Evolutionary conservation across 2,329 filamentous ascomycete genomes (phyloP).

Genomic region (Claviceps cyperi): DNA sequence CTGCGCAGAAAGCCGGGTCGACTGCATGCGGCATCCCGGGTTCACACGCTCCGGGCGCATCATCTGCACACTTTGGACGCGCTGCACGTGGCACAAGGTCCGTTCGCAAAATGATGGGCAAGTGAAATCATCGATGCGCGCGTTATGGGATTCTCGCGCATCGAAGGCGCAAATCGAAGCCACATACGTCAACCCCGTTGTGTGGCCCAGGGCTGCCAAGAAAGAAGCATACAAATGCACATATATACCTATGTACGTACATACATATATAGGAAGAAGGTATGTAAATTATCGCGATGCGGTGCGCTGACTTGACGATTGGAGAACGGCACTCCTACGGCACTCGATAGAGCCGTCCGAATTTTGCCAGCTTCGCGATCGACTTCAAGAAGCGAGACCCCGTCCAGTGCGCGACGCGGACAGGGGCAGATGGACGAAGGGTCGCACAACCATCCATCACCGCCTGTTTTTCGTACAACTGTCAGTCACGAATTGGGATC

Average conservation of each 20-base stretch:
- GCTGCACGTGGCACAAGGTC: conserved; percentile 1
- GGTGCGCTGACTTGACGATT: conserved; percentile 1
- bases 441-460: no score
- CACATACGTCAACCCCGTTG: not conserved
- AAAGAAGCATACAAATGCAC: not conserved
- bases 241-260: no score
- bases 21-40: not conserved
- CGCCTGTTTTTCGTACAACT: no score
- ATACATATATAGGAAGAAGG: no score
- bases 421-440: not conserved
- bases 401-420: conserved; percentile 1
- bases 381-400: conserved; percentile 1
- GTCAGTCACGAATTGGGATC: no score
- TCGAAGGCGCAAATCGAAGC: not conserved
- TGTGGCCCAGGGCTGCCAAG: not conserved
- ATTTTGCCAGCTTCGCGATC: conserved; percentile 2
- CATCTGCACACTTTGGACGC: not conserved
- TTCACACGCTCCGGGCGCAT: not conserved
- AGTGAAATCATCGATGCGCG: not conserved
- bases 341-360: no score
- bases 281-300: not conserved
- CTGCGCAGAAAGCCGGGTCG: not conserved
- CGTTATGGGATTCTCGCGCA: not conserved
- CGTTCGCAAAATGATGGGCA: not conserved
- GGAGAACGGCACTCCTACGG: conserved; percentile 5